A percentile compares a stretch with the other conserved stretches of the same genome.
These are phyloP conservation scores for Alloascoidea hylecoeti DNA, from an alignment of 805 yeast species.

Conservation along the genomic window DNA sequence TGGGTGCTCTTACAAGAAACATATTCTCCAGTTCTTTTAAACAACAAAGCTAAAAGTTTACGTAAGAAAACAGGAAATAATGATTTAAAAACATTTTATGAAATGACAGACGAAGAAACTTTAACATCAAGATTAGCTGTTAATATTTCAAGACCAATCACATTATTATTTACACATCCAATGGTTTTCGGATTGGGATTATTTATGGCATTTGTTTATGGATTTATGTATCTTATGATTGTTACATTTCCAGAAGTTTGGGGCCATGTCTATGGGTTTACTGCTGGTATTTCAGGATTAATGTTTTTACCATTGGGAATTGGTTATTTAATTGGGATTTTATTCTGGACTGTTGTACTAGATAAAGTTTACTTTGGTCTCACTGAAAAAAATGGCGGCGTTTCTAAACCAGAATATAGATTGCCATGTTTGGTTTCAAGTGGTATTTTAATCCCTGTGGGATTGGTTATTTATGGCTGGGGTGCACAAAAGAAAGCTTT, in stretches of 20 bases:
- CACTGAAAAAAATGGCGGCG: conserved; percentile 31
- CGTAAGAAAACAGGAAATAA: conserved; percentile 40
- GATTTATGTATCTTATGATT: conserved; percentile 49
- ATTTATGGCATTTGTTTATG: conserved; percentile 53
- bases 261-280: conserved; percentile 29
- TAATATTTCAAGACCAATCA: conserved; percentile 39
- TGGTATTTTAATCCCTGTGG: conserved; percentile 40
- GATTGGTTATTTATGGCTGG: conserved; percentile 65
- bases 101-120: conserved; percentile 37
- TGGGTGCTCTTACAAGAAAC: conserved; percentile 37
- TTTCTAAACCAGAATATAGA: conserved; percentile 46
- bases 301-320: conserved; percentile 44
- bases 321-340: conserved; percentile 36
- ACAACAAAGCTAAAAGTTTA: conserved; percentile 28
- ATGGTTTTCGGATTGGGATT: conserved; percentile 50
- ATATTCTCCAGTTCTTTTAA: conserved; percentile 38
- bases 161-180: conserved; percentile 39
- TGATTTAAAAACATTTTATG: conserved; percentile 45
- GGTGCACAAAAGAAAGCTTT: conserved; percentile 38
- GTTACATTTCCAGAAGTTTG: conserved; percentile 45
- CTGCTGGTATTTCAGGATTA: conserved; percentile 35
- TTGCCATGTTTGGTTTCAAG: conserved; percentile 34
- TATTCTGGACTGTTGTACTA: conserved; percentile 30
- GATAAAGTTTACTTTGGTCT: conserved; percentile 24
- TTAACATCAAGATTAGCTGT: conserved; percentile 20